phyloP scores from a whole-genome alignment of 1,284 basidiomycete genomes.

The Heterobasidion annosum region DNA sequence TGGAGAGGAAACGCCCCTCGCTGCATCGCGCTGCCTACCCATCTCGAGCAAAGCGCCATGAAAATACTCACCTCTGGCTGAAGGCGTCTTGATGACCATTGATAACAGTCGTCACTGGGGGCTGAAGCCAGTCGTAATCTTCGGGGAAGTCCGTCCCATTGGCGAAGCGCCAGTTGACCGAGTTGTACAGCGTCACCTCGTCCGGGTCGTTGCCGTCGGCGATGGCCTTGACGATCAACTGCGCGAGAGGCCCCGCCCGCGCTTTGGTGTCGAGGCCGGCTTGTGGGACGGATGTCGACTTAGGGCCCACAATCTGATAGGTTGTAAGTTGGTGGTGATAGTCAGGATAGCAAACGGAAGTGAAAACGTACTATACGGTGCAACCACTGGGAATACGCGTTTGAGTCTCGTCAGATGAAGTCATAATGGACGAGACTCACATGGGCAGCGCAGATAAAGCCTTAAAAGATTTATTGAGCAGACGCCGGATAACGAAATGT shows the following conservation, averaged over 20 bases:
- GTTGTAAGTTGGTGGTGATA: not conserved
- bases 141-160: slow-evolving; percentile 35
- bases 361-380: slow-evolving; percentile 44
- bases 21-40: no score
- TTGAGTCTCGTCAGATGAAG: not conserved
- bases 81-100: slow-evolving; percentile 41
- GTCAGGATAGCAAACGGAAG: slow-evolving; percentile 18
- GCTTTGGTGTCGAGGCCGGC: slow-evolving; percentile 46
- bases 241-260: slow-evolving; percentile 42
- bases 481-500: not conserved
- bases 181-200: slow-evolving; percentile 37
- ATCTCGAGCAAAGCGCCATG: no score
- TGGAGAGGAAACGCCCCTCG: no score
- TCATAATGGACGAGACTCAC: slow-evolving; percentile 23
- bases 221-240: slow-evolving; percentile 37
- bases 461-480: slow-evolving; percentile 13
- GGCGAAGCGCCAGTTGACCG: slow-evolving; percentile 40
- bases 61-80: slow-evolving; percentile 29
- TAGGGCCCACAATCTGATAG: slow-evolving; percentile 43
- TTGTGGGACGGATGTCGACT: slow-evolving; percentile 41
- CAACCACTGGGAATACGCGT: slow-evolving; percentile 34
- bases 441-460: slow-evolving; percentile 52
- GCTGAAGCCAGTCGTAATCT: slow-evolving; percentile 36
- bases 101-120: slow-evolving; percentile 27
- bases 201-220: slow-evolving; percentile 37